Percentiles rank a stretch among this genome's conserved stretches.
Evolutionary conservation across 2,329 filamentous ascomycete species (phyloP).

Genomic region (Hypoxylon sp.): DNA sequence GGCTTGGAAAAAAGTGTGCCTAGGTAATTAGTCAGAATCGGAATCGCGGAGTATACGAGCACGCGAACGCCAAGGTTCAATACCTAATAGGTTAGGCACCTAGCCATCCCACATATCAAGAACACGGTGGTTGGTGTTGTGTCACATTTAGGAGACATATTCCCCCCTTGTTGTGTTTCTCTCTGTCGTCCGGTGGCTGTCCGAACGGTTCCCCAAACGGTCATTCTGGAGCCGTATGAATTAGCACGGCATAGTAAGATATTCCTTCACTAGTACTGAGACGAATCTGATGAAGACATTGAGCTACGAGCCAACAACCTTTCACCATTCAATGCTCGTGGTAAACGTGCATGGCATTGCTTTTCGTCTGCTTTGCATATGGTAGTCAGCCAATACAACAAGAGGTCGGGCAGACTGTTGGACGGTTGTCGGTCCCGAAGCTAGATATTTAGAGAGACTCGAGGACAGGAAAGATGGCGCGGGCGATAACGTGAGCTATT

Average conservation of each 20-base stretch:
- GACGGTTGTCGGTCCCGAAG: slow-evolving; percentile 33
- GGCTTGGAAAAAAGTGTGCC: not conserved
- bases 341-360: not conserved
- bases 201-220: slow-evolving; percentile 32
- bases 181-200: slow-evolving; percentile 33
- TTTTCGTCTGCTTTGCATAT: not conserved
- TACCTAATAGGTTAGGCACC: not conserved
- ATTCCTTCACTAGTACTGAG: slow-evolving; percentile 5
- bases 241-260: slow-evolving; percentile 4
- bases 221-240: not conserved
- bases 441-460: slow-evolving; percentile 12
- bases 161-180: slow-evolving; percentile 10
- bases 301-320: slow-evolving; percentile 4
- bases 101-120: slow-evolving; percentile 8
- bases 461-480: not conserved
- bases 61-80: slow-evolving; percentile 9
- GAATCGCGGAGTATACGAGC: slow-evolving; percentile 11
- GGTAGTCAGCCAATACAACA: slow-evolving; percentile 1
- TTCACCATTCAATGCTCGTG: slow-evolving; percentile 2
- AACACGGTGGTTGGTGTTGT: slow-evolving; percentile 17
- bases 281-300: slow-evolving; percentile 22
- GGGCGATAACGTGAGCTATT: slow-evolving; percentile 21
- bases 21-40: slow-evolving; percentile 36
- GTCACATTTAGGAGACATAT: slow-evolving; percentile 15
- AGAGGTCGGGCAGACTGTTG: not conserved